Conservation (phyloP, 1,284 basidiomycete species). For the Abortiporus biennis region DNA sequence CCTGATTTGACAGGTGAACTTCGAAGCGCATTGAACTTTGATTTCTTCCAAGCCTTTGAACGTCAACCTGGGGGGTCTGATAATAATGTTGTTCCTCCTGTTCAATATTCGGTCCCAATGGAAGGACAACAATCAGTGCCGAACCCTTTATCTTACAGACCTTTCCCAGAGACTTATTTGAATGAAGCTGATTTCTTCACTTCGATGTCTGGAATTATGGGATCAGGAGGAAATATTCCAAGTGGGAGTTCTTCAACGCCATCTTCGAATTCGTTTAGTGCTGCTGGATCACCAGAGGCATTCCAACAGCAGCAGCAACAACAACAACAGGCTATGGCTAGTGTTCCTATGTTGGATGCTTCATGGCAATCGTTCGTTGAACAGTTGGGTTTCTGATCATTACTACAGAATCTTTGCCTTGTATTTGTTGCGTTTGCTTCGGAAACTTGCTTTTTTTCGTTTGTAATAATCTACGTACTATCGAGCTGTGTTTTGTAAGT, state of each 20-base stretch:
- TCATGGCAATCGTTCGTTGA: conserved; percentile 65
- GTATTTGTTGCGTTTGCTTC: too few species aligned
- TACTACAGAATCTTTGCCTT: too few species aligned
- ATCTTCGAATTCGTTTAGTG: neutral
- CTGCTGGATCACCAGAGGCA: neutral
- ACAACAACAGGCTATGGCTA: conserved; percentile 8
- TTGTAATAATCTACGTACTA: too few species aligned
- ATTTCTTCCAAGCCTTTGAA: conserved; percentile 3
- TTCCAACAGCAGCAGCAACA: too few species aligned
- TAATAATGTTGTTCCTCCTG: neutral
- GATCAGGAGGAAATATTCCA: neutral
- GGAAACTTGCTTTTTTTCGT: too few species aligned
- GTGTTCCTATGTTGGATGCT: conserved; percentile 39
- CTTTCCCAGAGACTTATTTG: conserved; percentile 6
- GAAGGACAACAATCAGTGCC: neutral
- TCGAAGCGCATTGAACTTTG: neutral
- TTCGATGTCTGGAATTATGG: too few species aligned
- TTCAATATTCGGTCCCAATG: neutral
- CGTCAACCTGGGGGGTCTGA: neutral
- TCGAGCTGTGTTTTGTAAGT: too few species aligned
- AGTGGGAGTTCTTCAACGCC: neutral
- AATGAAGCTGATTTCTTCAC: conserved; percentile 3
- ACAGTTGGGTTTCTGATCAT: conserved; percentile 59
- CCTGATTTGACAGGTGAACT: neutral
- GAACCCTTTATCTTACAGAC: neutral